These are phyloP conservation scores for Pulveroboletus sp. DNA, from an alignment of 768 basidiomycete species.

Conservation along the genomic window DNA sequence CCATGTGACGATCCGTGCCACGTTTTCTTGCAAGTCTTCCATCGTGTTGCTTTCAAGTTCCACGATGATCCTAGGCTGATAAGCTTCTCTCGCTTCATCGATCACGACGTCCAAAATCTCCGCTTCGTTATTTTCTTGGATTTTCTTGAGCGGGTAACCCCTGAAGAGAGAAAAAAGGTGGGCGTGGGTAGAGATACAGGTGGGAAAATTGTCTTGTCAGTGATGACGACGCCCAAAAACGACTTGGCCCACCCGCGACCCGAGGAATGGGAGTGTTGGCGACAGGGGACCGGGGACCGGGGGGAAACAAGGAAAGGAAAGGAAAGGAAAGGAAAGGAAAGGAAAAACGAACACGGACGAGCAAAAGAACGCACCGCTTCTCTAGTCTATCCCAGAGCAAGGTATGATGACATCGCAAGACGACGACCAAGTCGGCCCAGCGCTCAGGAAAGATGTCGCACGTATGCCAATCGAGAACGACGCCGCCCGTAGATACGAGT, in stretches of 20 bases:
- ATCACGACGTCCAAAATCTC: slow-evolving; percentile 95
- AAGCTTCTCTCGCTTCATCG: slow-evolving; percentile 84
- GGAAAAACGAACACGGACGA: neutral
- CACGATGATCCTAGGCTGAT: slow-evolving; percentile 80
- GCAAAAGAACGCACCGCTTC: slow-evolving; percentile 47
- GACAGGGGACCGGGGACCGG: neutral
- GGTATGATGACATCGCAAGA: slow-evolving; percentile 84
- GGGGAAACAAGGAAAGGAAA: neutral
- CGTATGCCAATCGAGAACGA: slow-evolving; percentile 93
- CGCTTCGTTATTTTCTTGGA: slow-evolving; percentile 97
- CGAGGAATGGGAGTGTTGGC: neutral
- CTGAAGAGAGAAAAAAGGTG: slow-evolving; percentile 37
- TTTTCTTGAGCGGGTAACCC: slow-evolving; percentile 84
- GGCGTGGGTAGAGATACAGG: no score
- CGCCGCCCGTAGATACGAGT: slow-evolving; percentile 59
- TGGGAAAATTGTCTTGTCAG: neutral
- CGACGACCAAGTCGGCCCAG: slow-evolving; percentile 94
- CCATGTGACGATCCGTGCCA: slow-evolving; percentile 87
- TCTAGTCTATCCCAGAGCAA: slow-evolving; percentile 87
- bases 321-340: neutral
- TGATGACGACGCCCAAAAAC: neutral
- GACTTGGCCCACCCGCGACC: neutral
- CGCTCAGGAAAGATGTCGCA: slow-evolving; percentile 93
- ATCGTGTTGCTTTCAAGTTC: slow-evolving; percentile 73
- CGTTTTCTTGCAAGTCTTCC: slow-evolving; percentile 82